Evolutionary conservation across 148 eudicot species (phyloP).

Genomic region (Vaccinium corymbosum): DNA sequence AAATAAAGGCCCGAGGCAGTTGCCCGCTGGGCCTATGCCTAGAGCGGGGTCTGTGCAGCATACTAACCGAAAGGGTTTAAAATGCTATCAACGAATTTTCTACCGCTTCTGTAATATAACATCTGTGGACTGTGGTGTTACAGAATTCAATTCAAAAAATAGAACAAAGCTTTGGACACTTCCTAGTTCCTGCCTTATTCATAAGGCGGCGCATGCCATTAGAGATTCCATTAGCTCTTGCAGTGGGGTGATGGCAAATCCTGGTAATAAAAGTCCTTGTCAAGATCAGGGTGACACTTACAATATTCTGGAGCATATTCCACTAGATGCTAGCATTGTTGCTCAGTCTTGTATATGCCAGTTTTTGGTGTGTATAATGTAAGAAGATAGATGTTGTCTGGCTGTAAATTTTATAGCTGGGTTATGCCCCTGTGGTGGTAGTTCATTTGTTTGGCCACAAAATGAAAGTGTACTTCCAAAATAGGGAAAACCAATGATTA

Average conservation of each 20-base stretch:
- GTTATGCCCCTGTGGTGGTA: not conserved
- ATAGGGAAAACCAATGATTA: not conserved
- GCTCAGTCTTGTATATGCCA: not conserved
- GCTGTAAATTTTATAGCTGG: not conserved
- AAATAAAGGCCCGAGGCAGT: not conserved
- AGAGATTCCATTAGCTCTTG: not conserved
- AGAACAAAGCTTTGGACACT: not conserved
- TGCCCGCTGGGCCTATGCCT: not conserved
- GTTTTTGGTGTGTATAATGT: not conserved
- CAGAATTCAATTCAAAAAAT: not conserved
- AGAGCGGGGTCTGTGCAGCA: not conserved
- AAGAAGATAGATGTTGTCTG: not conserved
- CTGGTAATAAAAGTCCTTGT: not conserved
- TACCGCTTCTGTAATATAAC: not conserved
- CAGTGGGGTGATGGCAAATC: not conserved
- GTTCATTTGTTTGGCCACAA: constrained; percentile 9
- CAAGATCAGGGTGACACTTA: not conserved
- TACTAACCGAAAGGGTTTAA: not conserved
- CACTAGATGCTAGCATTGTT: not conserved
- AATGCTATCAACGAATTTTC: not conserved
- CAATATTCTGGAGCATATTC: not conserved
- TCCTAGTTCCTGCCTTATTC: not conserved
- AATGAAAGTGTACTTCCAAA: not conserved
- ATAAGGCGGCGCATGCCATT: not conserved
- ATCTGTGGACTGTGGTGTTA: not conserved